Percentiles rank a stretch among this genome's conserved stretches.
phyloP scores from a whole-genome alignment of 768 basidiomycete species.

The Russula brevipes region DNA sequence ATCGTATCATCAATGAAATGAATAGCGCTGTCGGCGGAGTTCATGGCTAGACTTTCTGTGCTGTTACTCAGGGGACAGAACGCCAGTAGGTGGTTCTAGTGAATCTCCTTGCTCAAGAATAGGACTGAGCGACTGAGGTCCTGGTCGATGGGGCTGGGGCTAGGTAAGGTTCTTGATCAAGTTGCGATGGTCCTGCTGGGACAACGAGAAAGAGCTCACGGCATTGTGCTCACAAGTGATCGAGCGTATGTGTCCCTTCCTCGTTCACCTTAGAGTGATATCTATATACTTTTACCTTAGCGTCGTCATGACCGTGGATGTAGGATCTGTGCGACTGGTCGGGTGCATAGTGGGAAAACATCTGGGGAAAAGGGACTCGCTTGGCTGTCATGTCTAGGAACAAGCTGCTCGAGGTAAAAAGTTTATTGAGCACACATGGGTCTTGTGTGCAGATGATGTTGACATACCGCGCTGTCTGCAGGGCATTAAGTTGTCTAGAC shows the following conservation, averaged over 20 bases:
- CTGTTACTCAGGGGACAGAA: constrained; percentile 15
- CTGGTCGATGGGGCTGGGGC: background rate
- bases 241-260: constrained; percentile 13
- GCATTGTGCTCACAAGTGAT: background rate
- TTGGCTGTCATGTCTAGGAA: background rate
- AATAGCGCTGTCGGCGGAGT: constrained; percentile 4
- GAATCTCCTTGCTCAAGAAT: constrained; percentile 16
- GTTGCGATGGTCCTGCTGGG: background rate
- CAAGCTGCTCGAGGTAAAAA: background rate
- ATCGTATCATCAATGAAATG: constrained; percentile 26
- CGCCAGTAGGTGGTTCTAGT: background rate
- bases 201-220: background rate
- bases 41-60: constrained; percentile 9
- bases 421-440: background rate
- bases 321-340: too few species aligned
- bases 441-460: background rate
- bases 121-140: constrained; percentile 8
- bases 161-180: background rate
- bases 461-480: background rate
- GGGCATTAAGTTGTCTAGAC: background rate
- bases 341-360: background rate
- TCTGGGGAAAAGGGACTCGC: background rate
- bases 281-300: too few species aligned
- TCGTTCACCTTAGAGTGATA: constrained; percentile 13
- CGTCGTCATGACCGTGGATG: too few species aligned